Evolutionary conservation across 495 filamentous ascomycete species (phyloP).

Genomic region (Hypoxylon trugodes): DNA sequence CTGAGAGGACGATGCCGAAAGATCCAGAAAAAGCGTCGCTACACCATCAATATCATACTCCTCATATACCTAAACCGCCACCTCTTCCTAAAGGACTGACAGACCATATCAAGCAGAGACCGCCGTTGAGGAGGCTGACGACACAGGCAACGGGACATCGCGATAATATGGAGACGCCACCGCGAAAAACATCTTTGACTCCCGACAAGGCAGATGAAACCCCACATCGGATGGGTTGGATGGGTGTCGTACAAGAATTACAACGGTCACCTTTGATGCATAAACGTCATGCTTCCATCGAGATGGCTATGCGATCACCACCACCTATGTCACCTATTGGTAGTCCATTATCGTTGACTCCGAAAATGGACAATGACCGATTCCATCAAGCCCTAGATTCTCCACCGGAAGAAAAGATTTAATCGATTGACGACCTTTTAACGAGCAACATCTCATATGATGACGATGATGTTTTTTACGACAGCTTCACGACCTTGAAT

Average conservation of each 20-base stretch:
- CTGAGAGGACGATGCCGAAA: slow-evolving; percentile 42
- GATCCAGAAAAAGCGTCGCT: slow-evolving; percentile 43
- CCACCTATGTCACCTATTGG: slow-evolving; percentile 36
- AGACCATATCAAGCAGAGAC: slow-evolving; percentile 52
- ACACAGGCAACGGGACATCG: slow-evolving; percentile 51
- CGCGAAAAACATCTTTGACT: slow-evolving; percentile 3
- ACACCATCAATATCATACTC: no score
- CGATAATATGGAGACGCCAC: slow-evolving; percentile 3
- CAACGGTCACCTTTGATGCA: slow-evolving; percentile 60
- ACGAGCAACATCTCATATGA: slow-evolving; percentile 14
- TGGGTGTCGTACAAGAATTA: slow-evolving; percentile 61
- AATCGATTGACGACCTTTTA: slow-evolving; percentile 20
- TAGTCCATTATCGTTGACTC: slow-evolving; percentile 29
- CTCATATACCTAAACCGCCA: slow-evolving; percentile 47
- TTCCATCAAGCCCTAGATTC: slow-evolving; percentile 20
- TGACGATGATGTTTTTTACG: slow-evolving; percentile 10
- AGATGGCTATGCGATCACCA: slow-evolving; percentile 53
- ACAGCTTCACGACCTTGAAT: slow-evolving; percentile 17
- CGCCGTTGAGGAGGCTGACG: slow-evolving; percentile 52
- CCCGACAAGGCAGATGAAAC: slow-evolving; percentile 49
- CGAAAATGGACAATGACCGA: slow-evolving; percentile 26
- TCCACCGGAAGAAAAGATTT: slow-evolving; percentile 28
- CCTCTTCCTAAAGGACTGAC: slow-evolving; percentile 46
- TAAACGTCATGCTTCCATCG: slow-evolving; percentile 61
- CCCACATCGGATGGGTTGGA: slow-evolving; percentile 57